Evolutionary conservation across 768 basidiomycete genomes (phyloP).

Genomic region (Punctularia strigosozonata): DNA sequence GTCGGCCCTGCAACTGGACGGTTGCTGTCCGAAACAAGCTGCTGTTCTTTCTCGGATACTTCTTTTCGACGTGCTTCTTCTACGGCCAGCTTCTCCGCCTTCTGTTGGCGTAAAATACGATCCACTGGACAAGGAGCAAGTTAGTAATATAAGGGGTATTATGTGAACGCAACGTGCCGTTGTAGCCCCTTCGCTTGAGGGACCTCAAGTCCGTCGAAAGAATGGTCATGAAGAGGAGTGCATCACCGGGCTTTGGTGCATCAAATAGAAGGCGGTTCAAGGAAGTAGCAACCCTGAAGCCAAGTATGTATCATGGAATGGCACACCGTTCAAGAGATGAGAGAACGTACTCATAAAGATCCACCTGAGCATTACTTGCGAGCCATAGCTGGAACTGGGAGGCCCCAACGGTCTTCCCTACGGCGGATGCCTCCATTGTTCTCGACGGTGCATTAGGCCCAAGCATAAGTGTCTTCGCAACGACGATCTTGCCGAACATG

Average conservation of each 20-base stretch:
- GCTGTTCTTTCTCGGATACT: slow-evolving; percentile 17
- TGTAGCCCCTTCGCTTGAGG: slow-evolving; percentile 75
- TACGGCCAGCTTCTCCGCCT: slow-evolving; percentile 49
- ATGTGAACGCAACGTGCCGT: slow-evolving; percentile 34
- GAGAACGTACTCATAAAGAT: slow-evolving; percentile 82
- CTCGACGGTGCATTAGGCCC: slow-evolving; percentile 36
- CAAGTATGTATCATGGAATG: slow-evolving; percentile 2
- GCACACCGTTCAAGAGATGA: neutral
- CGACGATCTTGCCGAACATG: slow-evolving; percentile 49
- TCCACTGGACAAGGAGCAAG: slow-evolving; percentile 44
- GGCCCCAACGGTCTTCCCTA: slow-evolving; percentile 39
- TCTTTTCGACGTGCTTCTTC: slow-evolving; percentile 28
- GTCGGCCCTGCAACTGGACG: no score
- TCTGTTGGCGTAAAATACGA: slow-evolving; percentile 78
- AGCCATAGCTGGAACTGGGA: slow-evolving; percentile 70
- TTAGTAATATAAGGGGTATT: slow-evolving; percentile 11
- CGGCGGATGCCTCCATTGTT: slow-evolving; percentile 64
- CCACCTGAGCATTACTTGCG: slow-evolving; percentile 60
- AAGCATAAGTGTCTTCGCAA: slow-evolving; percentile 48
- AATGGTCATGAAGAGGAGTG: slow-evolving; percentile 86
- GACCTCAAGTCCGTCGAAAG: slow-evolving; percentile 82
- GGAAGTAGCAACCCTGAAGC: slow-evolving; percentile 65
- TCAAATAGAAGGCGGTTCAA: slow-evolving; percentile 74
- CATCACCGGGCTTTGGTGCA: slow-evolving; percentile 73
- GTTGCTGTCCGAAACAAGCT: slow-evolving; percentile 4